Evolutionary conservation across 2,329 filamentous ascomycete genomes (phyloP), one percentile per base, ranked within the genome.

Genomic region (Lasiodiplodia sp.): DNA sequence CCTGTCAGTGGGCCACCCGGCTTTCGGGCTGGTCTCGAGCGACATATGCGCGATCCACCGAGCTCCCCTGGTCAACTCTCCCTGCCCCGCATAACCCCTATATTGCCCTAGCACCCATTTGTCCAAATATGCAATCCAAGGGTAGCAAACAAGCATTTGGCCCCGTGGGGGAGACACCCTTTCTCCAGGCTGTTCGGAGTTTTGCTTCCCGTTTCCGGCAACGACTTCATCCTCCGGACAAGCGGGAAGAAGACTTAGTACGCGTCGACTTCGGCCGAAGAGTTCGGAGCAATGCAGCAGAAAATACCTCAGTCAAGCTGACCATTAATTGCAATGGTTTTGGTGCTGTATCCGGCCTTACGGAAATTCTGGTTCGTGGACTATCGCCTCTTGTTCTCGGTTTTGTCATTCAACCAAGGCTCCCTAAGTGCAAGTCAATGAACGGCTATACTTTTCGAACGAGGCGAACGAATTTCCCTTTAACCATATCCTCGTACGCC

Each of bases 1-100:
- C 16, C 21, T 44, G 21, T 10, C 56, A n/a, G 38, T 31, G 40
- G 37, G 8, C 25, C 14, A 12, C 28, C 58, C 40, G 58, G 58
- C 14, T 1, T 37, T 63, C 58, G 58, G 58, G 8, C 7, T 63
- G 25, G 34, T 37, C 25, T 63, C 58, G 40, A 49, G 44, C 58
- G 58, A 62, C 40, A 49, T 51, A 31, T 14, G 25, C n/a, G 40
- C 58, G 58, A 62, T 25, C n/a, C n/a, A 21, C 57, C 57, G 57
- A 60, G 57, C 37, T 40, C 25, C 21, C 37, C 25, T 14, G 16
- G 21, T 60, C 31, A 12, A 4, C 21, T 23, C 3, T 57, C 40
- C 10, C 55, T 47, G 6, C 44, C 44, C 44, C 44, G 44, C 44
- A 47, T 11, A 47, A 21, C 44, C 6, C 40, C 6, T 44, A 44